Evolutionary conservation across 2,329 filamentous ascomycete species (phyloP).

Genomic region (Alternaria metachromatica): DNA sequence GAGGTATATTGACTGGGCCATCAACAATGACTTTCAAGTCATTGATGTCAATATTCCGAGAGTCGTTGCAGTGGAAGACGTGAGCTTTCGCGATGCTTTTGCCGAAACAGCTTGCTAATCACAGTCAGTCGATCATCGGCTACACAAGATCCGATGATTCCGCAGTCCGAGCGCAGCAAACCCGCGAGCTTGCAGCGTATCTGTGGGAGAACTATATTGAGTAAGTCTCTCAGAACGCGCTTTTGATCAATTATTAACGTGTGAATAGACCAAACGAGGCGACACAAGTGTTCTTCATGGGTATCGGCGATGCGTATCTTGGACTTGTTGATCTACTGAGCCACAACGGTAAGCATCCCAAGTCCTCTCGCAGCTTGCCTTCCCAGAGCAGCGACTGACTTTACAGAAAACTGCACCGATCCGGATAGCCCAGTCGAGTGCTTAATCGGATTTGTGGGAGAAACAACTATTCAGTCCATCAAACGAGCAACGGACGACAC

Average conservation of each 20-base stretch:
- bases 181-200: constrained; percentile 78
- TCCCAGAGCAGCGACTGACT: not conserved
- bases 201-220: constrained; percentile 98
- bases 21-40: constrained; percentile 77
- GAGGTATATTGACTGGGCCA: constrained; percentile 84
- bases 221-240: constrained; percentile 44
- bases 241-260: constrained; percentile 6
- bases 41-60: constrained; percentile 92
- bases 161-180: constrained; percentile 51
- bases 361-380: not conserved
- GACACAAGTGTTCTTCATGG: constrained; percentile 82
- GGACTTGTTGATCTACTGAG: constrained; percentile 83
- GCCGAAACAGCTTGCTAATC: constrained; percentile 2
- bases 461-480: constrained; percentile 75
- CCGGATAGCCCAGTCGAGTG: constrained; percentile 63
- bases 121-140: constrained; percentile 25
- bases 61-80: constrained; percentile 70
- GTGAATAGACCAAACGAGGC: constrained; percentile 61
- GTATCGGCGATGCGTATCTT: constrained; percentile 86
- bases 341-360: constrained; percentile 66
- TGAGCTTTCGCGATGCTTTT: constrained; percentile 42
- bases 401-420: constrained; percentile 65
- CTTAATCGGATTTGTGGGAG: constrained; percentile 82
- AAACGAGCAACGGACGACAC: constrained; percentile 70
- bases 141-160: constrained; percentile 58